Percentiles rank a stretch among this genome's conserved stretches.
phyloP scores from a whole-genome alignment of 208 protist species.

The Strigomonas oncopelti region DNA sequence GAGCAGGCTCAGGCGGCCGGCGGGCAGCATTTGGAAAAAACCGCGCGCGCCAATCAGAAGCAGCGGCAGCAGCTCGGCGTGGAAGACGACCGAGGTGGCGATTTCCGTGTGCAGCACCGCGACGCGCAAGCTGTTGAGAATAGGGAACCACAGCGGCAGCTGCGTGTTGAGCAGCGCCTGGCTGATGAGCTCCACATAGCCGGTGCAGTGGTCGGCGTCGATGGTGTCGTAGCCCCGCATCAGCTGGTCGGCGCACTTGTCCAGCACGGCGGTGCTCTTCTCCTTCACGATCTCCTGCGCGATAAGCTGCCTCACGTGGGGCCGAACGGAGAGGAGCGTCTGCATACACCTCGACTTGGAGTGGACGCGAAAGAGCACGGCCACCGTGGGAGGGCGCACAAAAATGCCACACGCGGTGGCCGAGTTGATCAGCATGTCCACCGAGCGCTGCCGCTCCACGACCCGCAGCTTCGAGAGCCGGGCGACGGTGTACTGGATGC shows the following conservation, averaged over 20 bases:
- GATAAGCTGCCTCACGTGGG: slow-evolving; percentile 45
- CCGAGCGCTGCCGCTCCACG: slow-evolving; percentile 33
- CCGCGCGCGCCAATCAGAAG: slow-evolving; percentile 41
- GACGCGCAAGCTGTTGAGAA: slow-evolving; percentile 70
- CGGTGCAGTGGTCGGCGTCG: slow-evolving; percentile 21
- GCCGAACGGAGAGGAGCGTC: slow-evolving; percentile 26
- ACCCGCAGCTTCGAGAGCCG: slow-evolving; percentile 26
- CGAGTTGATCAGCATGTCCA: slow-evolving; percentile 33
- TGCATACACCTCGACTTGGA: slow-evolving; percentile 17
- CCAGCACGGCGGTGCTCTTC: slow-evolving; percentile 20
- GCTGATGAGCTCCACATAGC: slow-evolving; percentile 48
- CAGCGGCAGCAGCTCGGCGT: slow-evolving; percentile 37
- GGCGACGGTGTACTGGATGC: slow-evolving; percentile 41
- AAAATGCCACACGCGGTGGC: slow-evolving; percentile 38
- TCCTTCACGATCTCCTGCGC: slow-evolving; percentile 23
- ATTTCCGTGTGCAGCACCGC: slow-evolving; percentile 64
- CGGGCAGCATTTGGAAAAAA: slow-evolving; percentile 54
- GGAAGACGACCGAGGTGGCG: slow-evolving; percentile 40
- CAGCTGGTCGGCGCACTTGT: slow-evolving; percentile 23
- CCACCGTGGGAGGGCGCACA: slow-evolving; percentile 36
- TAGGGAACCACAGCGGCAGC: slow-evolving; percentile 50
- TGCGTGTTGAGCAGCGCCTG: slow-evolving; percentile 40
- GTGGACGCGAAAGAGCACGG: slow-evolving; percentile 56
- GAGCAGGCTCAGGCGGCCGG: slow-evolving; percentile 57
- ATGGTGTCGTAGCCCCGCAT: slow-evolving; percentile 34